Evolutionary conservation across 1,139 yeast genomes (phyloP), one percentile per base, ranked within the genome.

Genomic region (Kazachstania sp.): DNA sequence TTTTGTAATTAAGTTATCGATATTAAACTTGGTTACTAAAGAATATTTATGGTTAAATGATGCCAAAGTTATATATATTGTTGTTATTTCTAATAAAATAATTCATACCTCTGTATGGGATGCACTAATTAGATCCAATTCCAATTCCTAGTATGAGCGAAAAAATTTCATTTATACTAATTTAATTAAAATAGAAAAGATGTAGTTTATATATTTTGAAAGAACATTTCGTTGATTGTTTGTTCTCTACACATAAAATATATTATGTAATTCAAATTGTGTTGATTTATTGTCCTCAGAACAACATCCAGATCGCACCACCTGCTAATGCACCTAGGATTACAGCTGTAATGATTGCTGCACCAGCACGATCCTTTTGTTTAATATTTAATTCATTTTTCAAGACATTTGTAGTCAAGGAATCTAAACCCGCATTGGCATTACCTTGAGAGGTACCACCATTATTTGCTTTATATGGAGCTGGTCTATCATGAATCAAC

Each of bases 311-410:
- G 19, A 79, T 74, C 39, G 83, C 77, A 20, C 85, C 74, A 19
- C 79, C 87, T 29, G 80, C 63, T 37, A 86, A 61, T 6, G 78
- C 67, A 2, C 77, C 73, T 41, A 86, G 74, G n/a, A 86, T 73
- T 15, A 86, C 61, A 1, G 86, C 90, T 2, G 97, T 90, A 46
- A 86, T 72, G 37, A 87, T 73, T 36, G 88, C 86, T 1, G 96
- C 96, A 39, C 97, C 97, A 0, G 90, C 95, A 49, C 69, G 76
- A 64, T 86, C 97, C 48, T 79, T 80, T 3, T 70, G 61, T 39
- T 73, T 70, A 46, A 87, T 73, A 9, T 64, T 61, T 54, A 86
- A 60, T 3, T 68, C 61, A 44, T 71, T 68, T 34, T 72, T 71
- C 44, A 70, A 61, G 18, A 70, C 65, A 19, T 60, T 54, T 41